A percentile compares a stretch with the other conserved stretches of the same genome.
Evolutionary conservation across 371 early-diverging fungal species (phyloP).

Genomic region (Mortierella sp.): DNA sequence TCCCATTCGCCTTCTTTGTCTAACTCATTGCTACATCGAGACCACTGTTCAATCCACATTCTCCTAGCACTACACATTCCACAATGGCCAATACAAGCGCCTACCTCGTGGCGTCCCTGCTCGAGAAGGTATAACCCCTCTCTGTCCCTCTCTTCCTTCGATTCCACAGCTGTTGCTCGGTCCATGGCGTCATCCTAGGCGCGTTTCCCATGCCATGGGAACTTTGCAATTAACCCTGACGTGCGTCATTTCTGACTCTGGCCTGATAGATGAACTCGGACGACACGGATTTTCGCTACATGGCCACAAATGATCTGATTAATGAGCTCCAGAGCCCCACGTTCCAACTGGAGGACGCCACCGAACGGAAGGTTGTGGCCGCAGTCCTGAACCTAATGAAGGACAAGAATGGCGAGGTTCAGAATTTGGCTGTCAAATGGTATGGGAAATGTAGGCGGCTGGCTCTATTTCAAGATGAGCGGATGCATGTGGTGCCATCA

Average conservation of each 20-base stretch:
- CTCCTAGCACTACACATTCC: neutral
- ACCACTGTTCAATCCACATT: neutral
- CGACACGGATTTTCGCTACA: slow-evolving; percentile 94
- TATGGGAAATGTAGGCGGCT: slow-evolving; percentile 39
- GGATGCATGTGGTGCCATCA: no score
- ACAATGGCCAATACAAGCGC: slow-evolving; percentile 61
- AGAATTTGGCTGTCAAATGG: slow-evolving; percentile 93
- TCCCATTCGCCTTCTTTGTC: neutral
- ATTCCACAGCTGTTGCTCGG: neutral
- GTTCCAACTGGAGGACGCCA: slow-evolving; percentile 69
- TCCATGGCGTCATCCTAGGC: neutral
- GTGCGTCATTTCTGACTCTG: neutral
- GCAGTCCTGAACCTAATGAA: slow-evolving; percentile 81
- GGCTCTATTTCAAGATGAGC: neutral
- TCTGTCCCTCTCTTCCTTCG: neutral
- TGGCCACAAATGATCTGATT: slow-evolving; percentile 91
- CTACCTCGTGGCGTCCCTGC: slow-evolving; percentile 71
- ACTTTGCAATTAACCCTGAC: neutral
- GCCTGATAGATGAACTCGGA: slow-evolving; percentile 70
- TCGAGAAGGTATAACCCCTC: slow-evolving; percentile 70
- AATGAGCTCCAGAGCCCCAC: slow-evolving; percentile 73
- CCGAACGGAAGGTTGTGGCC: slow-evolving; percentile 71
- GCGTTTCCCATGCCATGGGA: neutral
- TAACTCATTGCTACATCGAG: neutral
- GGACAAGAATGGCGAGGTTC: slow-evolving; percentile 93